A percentile compares a stretch with the other conserved stretches of the same genome.
Conservation (phyloP, 768 basidiomycete species). For the Coprinopsis sp. region DNA sequence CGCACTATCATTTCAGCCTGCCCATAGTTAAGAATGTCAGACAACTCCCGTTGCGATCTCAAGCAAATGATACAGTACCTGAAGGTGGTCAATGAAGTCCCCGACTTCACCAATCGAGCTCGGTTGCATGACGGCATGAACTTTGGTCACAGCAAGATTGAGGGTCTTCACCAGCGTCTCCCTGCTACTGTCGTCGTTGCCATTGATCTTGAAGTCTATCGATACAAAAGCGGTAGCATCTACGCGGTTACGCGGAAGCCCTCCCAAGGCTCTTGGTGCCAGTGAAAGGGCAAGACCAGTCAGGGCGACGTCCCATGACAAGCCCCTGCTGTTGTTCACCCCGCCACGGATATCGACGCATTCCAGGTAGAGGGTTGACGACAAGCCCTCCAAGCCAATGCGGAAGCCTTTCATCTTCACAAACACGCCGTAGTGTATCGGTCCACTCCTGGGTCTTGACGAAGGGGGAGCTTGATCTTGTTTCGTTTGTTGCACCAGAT, state of each 20-base stretch:
- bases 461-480: conserved; percentile 13
- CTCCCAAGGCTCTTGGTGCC: conserved; percentile 48
- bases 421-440: conserved; percentile 43
- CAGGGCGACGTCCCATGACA: conserved; percentile 65
- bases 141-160: conserved; percentile 59
- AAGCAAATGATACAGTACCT: conserved; percentile 38
- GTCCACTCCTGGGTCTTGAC: conserved; percentile 2
- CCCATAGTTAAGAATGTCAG: conserved; percentile 8
- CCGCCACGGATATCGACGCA: conserved; percentile 70
- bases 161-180: conserved; percentile 30
- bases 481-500: conserved; percentile 60
- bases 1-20: conserved; percentile 73
- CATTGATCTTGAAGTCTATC: conserved; percentile 59
- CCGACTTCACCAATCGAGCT: conserved; percentile 88
- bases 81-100: conserved; percentile 83
- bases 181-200: conserved; percentile 21
- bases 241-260: conserved; percentile 47
- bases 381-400: conserved; percentile 68
- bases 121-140: conserved; percentile 92
- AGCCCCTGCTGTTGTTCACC: conserved; percentile 40
- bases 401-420: conserved; percentile 77
- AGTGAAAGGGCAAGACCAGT: conserved; percentile 82
- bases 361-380: conserved; percentile 71
- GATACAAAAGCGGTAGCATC: conserved; percentile 80
- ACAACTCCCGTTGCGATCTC: not conserved